Conservation (phyloP, 139 green algal species). For the Parachlorella kessleri region DNA sequence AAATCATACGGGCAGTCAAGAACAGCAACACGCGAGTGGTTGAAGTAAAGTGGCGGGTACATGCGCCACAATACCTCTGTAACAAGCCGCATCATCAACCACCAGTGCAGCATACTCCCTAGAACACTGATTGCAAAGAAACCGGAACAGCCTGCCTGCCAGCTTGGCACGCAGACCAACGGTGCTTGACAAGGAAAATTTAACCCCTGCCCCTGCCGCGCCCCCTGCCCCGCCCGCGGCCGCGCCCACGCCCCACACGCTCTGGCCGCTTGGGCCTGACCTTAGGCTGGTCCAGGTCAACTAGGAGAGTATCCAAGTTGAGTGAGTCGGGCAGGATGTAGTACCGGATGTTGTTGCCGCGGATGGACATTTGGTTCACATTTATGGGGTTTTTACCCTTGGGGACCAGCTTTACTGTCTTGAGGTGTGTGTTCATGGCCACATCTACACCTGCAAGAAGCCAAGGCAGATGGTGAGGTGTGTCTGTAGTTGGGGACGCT, state of each 20-base stretch:
- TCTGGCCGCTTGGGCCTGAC: constrained; percentile 81
- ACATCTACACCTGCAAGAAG: constrained; percentile 92
- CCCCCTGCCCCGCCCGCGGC: constrained; percentile 22
- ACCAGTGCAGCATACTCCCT: no score
- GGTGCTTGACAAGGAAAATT: no score
- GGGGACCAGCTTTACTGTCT: constrained; percentile 94
- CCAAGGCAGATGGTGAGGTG: not conserved
- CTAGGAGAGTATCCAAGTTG: constrained; percentile 98
- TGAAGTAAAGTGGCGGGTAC: no score
- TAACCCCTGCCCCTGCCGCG: constrained; percentile 35
- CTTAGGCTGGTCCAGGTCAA: constrained; percentile 96
- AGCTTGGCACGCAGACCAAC: no score
- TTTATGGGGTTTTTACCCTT: constrained; percentile 89
- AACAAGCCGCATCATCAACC: no score
- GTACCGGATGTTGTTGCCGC: constrained; percentile 82
- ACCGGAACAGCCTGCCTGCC: no score
- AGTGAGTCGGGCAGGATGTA: constrained; percentile 98
- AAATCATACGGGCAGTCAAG: no score
- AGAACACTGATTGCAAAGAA: no score
- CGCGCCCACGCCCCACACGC: constrained; percentile 19
- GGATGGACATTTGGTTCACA: constrained; percentile 82
- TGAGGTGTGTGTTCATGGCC: constrained; percentile 99
- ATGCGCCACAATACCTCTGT: no score
- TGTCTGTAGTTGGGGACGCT: no score
- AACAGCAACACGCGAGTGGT: no score